Conservation (phyloP, 2,329 filamentous ascomycete species). For the Fusarium sp. region DNA sequence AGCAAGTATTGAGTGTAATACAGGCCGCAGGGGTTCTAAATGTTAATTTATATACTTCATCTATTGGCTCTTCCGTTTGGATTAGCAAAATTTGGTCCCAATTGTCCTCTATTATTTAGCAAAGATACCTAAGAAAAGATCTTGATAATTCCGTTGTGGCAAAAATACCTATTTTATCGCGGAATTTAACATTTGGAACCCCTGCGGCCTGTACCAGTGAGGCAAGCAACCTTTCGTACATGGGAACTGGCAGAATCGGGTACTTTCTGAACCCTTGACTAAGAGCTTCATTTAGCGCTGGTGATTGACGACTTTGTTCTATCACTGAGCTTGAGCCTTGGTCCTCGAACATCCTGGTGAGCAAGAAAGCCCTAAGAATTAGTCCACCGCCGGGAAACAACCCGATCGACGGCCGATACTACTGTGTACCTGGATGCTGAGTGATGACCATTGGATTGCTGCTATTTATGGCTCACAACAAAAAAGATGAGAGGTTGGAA, state of each 20-base stretch:
- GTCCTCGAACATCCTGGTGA: slow-evolving; percentile 16
- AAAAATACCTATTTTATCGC: no score
- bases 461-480: slow-evolving; percentile 43
- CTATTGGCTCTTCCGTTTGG: no score
- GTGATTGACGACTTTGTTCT: slow-evolving; percentile 21
- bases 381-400: slow-evolving; percentile 35
- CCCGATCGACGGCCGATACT: slow-evolving; percentile 36
- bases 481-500: slow-evolving; percentile 25
- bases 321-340: slow-evolving; percentile 13
- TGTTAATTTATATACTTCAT: no score
- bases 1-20: slow-evolving; percentile 7
- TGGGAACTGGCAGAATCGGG: slow-evolving; percentile 18
- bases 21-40: no score
- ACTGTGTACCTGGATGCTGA: slow-evolving; percentile 2
- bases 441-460: slow-evolving; percentile 26
- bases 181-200: no score
- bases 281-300: slow-evolving; percentile 34
- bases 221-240: slow-evolving; percentile 13
- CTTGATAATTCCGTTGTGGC: no score
- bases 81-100: no score
- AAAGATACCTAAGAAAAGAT: no score
- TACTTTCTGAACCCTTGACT: slow-evolving; percentile 29
- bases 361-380: slow-evolving; percentile 26
- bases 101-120: no score
- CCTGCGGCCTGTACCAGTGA: no score